Evolutionary conservation across 208 protist genomes (phyloP).

Genomic region (Acanthamoeba triangularis): DNA sequence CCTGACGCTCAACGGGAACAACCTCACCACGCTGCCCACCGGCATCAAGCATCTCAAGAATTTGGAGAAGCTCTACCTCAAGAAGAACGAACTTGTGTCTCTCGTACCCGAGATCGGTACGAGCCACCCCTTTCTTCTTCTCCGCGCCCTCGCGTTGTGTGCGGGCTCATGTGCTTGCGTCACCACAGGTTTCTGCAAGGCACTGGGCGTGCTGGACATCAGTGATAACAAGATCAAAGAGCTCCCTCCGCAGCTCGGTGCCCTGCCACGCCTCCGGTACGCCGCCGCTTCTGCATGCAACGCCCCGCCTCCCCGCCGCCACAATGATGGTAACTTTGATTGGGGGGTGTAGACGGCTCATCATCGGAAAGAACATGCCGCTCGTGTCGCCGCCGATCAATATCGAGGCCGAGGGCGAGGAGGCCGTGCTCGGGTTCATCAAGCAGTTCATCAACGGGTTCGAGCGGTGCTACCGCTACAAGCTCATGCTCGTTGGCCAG

Average conservation of each 20-base stretch:
- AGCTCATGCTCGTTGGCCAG: conserved; percentile 76
- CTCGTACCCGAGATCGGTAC: conserved; percentile 46
- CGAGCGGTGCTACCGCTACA: conserved; percentile 72
- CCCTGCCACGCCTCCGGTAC: conserved; percentile 27
- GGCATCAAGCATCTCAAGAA: conserved; percentile 56
- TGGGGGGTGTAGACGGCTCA: background rate
- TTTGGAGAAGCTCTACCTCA: conserved; percentile 39
- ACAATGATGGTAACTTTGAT: background rate
- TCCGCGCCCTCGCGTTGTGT: background rate
- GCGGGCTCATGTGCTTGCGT: background rate
- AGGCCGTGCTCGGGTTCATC: conserved; percentile 29
- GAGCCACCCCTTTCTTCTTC: background rate
- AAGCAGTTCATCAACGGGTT: conserved; percentile 60
- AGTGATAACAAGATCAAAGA: conserved; percentile 69
- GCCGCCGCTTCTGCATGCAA: background rate
- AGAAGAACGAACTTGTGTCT: conserved; percentile 26
- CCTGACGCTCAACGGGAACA: conserved; percentile 32
- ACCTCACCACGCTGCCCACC: conserved; percentile 33
- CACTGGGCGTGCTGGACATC: conserved; percentile 27
- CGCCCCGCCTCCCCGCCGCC: too few species aligned
- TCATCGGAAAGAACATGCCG: conserved; percentile 52
- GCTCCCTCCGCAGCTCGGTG: conserved; percentile 43
- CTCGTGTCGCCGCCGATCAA: conserved; percentile 49
- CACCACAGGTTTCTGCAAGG: background rate
- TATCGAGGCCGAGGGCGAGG: conserved; percentile 38